Evolutionary conservation across 108 stramenopile genomes (phyloP), one percentile per base, ranked within the genome.

Genomic region (Conticribra guillardii): DNA sequence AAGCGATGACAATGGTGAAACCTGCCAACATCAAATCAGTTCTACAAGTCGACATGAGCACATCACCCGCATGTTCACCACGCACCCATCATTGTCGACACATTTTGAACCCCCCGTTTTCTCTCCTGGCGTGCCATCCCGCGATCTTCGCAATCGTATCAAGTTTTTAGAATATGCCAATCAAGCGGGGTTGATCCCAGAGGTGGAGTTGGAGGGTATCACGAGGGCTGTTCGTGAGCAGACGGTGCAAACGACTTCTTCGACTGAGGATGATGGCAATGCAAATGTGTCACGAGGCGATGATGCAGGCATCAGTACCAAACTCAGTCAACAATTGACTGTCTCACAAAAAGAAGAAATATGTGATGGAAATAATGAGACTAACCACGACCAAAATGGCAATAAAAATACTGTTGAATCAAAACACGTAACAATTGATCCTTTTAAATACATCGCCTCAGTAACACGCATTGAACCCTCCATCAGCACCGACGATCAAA

Each of bases 51-150:
- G 33, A 14, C 60, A 67, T 30, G 30, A 77, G 80, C 85, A 2
- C 80, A 83, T 95, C 54, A 32, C 66, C 22, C 55, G 61, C 50
- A 77, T 96, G 76, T 96, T 96, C 70, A 22, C 84, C 5, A 54
- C 67, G 2, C 80, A 89, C 45, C 85, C 85, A 18, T 54, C 62
- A 17, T 74, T 89, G 60, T 55, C 63, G 0, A 60, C 54, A 37
- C 76, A 83, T 56, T 91, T 89, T 49, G 88, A 91, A 51, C 79
- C 88, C 30, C 86, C 90, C 0, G 69, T 57, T 2, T 96, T 93
- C 54, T 80, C 84, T 54, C 79, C 80, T 3, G 91, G 94, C n/a
- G 84, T 96, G 15, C 79, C 90, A 11, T 68, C 74, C 14, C 85
- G 94, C 15, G 58, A 70, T 17, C 60, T 96, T 8, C 75, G 94